A percentile compares a stretch with the other conserved stretches of the same genome.
These are phyloP conservation scores for Sporothrix protearum DNA, from an alignment of 2,329 filamentous ascomycete species.

Conservation along the genomic window DNA sequence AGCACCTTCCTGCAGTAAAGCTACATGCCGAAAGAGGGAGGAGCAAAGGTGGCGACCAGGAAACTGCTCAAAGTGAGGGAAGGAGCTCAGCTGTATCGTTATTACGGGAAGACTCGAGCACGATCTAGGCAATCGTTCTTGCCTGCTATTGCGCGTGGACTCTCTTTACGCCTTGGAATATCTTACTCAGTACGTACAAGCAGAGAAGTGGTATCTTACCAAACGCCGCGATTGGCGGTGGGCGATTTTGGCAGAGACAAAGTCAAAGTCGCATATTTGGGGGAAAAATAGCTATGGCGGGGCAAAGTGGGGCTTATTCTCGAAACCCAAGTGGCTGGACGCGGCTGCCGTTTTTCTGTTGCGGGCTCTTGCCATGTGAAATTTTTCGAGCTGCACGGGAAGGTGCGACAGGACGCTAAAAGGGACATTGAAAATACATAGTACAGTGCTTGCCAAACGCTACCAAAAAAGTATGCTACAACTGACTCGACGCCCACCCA, in stretches of 20 bases:
- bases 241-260: neutral
- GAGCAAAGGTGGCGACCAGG: slow-evolving; percentile 1
- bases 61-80: too few species aligned
- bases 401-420: neutral
- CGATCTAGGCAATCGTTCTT: neutral
- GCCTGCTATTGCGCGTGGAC: neutral
- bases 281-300: slow-evolving; percentile 19
- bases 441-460: neutral
- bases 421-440: neutral
- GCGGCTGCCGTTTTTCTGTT: neutral
- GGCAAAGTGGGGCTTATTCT: slow-evolving; percentile 20
- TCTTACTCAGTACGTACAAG: too few species aligned
- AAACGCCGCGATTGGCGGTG: slow-evolving; percentile 21
- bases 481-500: slow-evolving; percentile 3
- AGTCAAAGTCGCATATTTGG: neutral
- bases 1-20: slow-evolving; percentile 1
- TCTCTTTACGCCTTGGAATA: neutral
- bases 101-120: too few species aligned
- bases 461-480: slow-evolving; percentile 18
- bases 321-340: neutral
- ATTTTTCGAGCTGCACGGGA: neutral
- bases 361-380: slow-evolving; percentile 20
- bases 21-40: neutral
- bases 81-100: neutral
- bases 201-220: too few species aligned